Conservation (phyloP, 306 rosid species). For the Luffa acutangula region DNA sequence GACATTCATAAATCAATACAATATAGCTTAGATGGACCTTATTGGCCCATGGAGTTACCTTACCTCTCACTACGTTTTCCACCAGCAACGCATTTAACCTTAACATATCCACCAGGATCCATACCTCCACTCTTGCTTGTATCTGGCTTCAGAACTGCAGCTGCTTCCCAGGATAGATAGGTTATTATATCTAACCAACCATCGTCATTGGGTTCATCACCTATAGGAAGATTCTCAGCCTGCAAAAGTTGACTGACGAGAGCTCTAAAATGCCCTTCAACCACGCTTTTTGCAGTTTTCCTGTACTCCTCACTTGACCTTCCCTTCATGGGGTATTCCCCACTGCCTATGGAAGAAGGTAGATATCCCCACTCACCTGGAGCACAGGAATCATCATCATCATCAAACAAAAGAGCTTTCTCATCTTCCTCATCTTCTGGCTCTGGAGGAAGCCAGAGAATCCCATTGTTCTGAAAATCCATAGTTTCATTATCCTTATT, state of each 20-base stretch:
- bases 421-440: slow-evolving; percentile 97
- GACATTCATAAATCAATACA: not conserved
- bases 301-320: slow-evolving; percentile 67
- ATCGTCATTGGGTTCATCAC: slow-evolving; percentile 37
- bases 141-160: slow-evolving; percentile 86
- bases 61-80: slow-evolving; percentile 71
- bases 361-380: slow-evolving; percentile 71
- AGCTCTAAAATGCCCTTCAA: slow-evolving; percentile 93
- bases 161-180: slow-evolving; percentile 92
- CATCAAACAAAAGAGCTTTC: slow-evolving; percentile 40
- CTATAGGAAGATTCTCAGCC: slow-evolving; percentile 71
- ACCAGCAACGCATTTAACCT: slow-evolving; percentile 85
- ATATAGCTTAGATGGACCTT: not conserved
- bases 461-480: slow-evolving; percentile 86
- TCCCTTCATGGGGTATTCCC: slow-evolving; percentile 54
- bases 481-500: slow-evolving; percentile 59
- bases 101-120: slow-evolving; percentile 94
- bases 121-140: slow-evolving; percentile 87
- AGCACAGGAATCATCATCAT: slow-evolving; percentile 50
- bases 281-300: slow-evolving; percentile 68
- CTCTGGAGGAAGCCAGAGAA: slow-evolving; percentile 97
- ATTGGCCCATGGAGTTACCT: not conserved
- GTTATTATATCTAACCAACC: slow-evolving; percentile 89
- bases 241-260: slow-evolving; percentile 80
- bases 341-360: slow-evolving; percentile 60